Evolutionary conservation across 2,329 filamentous ascomycete genomes (phyloP).

Genomic region (Talaromyces sp.): DNA sequence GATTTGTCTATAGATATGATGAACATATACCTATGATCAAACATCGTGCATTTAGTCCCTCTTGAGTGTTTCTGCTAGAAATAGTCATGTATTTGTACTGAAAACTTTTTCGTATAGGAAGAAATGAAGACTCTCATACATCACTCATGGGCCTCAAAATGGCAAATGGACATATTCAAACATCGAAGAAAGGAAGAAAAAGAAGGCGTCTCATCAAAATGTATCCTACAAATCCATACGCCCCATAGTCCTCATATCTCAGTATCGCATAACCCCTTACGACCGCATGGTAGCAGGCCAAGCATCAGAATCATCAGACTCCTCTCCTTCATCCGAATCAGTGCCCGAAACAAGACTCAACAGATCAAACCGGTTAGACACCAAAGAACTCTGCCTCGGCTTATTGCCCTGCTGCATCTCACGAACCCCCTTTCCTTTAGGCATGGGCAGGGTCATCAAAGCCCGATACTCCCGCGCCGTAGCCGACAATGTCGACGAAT

Average conservation of each 20-base stretch:
- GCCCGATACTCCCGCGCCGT: neutral
- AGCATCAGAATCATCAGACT: constrained; percentile 30
- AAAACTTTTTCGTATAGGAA: neutral
- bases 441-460: constrained; percentile 26
- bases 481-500: neutral
- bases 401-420: constrained; percentile 20
- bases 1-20: constrained; percentile 6
- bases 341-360: constrained; percentile 49
- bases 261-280: neutral
- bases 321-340: constrained; percentile 27
- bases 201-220: neutral
- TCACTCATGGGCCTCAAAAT: neutral
- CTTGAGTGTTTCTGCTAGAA: too few relatives aligned
- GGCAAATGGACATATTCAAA: neutral
- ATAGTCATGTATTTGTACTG: neutral
- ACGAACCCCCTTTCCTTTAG: constrained; percentile 15
- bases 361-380: constrained; percentile 61
- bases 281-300: neutral
- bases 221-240: neutral
- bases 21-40: neutral
- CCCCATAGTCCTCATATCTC: neutral
- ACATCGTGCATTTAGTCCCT: neutral
- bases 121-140: neutral
- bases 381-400: constrained; percentile 33
- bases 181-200: neutral